Percentiles rank a stretch among this genome's conserved stretches.
phyloP scores from a whole-genome alignment of 306 rosid species.

The Pueraria montana region DNA sequence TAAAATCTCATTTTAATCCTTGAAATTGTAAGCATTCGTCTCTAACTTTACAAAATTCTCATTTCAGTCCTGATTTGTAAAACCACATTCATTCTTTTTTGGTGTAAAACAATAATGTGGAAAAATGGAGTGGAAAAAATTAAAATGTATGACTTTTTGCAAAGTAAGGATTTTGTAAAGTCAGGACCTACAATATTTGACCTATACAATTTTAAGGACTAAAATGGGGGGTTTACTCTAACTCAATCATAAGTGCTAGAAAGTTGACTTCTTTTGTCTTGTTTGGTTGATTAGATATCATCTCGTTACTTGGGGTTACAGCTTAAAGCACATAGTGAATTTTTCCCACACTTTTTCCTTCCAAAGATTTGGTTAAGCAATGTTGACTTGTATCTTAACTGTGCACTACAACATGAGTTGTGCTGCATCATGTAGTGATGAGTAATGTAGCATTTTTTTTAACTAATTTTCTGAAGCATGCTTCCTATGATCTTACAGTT shows the following conservation, averaged over 20 bases:
- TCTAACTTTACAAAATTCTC: background rate
- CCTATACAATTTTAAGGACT: background rate
- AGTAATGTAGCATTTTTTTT: background rate
- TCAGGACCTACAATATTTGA: background rate
- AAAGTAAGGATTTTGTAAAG: background rate
- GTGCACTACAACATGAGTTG: background rate
- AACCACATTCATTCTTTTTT: background rate
- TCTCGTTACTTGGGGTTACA: background rate
- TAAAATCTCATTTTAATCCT: background rate
- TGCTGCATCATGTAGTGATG: background rate
- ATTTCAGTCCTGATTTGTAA: background rate
- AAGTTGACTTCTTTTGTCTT: constrained; percentile 6
- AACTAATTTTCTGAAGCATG: constrained; percentile 3
- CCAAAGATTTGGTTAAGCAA: constrained; percentile 5
- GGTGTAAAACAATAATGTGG: background rate
- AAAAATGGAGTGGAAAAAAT: background rate
- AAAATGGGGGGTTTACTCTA: background rate
- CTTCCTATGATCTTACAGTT: background rate
- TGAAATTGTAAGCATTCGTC: background rate
- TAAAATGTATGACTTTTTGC: background rate
- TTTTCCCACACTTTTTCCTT: constrained; percentile 6
- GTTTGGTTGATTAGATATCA: constrained; percentile 13
- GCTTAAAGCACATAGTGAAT: constrained; percentile 12
- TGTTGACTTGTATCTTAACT: background rate
- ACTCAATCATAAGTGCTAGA: background rate